These are phyloP conservation scores for Chaetothyriales sp. DNA, from an alignment of 2,329 filamentous ascomycete species.

Conservation along the genomic window DNA sequence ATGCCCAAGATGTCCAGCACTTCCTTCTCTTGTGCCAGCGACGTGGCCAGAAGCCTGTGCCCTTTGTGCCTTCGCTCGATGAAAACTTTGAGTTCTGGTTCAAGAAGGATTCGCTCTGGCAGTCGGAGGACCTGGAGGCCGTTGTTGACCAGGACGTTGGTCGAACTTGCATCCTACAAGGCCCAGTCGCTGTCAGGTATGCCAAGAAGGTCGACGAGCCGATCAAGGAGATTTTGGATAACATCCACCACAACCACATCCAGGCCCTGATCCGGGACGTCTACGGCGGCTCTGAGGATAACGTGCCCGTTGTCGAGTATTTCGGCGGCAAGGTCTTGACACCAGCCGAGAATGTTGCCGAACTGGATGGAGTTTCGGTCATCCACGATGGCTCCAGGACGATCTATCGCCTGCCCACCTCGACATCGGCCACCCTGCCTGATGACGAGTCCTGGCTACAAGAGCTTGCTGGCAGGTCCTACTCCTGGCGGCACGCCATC, in stretches of 20 bases:
- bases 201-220: slow-evolving; percentile 84
- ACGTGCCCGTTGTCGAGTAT: slow-evolving; percentile 79
- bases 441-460: slow-evolving; percentile 71
- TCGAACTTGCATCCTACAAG: slow-evolving; percentile 89
- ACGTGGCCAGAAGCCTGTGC: slow-evolving; percentile 85
- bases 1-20: slow-evolving; percentile 94
- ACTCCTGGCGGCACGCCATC: slow-evolving; percentile 89
- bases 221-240: slow-evolving; percentile 83
- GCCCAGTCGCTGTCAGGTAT: slow-evolving; percentile 81
- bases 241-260: slow-evolving; percentile 81
- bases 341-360: slow-evolving; percentile 52
- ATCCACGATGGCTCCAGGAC: slow-evolving; percentile 66
- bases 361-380: slow-evolving; percentile 68
- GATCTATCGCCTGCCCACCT: slow-evolving; percentile 66
- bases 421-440: slow-evolving; percentile 59
- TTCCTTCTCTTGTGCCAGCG: slow-evolving; percentile 87
- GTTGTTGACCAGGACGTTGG: slow-evolving; percentile 93
- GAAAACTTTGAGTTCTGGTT: slow-evolving; percentile 99
- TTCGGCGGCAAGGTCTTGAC: slow-evolving; percentile 73
- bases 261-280: slow-evolving; percentile 60
- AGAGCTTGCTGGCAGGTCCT: slow-evolving; percentile 67
- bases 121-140: slow-evolving; percentile 92
- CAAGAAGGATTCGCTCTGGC: slow-evolving; percentile 99
- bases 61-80: slow-evolving; percentile 88
- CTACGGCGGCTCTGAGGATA: slow-evolving; percentile 56